phyloP scores from a whole-genome alignment of 805 yeast species.

The Teunomyces pallodes region DNA sequence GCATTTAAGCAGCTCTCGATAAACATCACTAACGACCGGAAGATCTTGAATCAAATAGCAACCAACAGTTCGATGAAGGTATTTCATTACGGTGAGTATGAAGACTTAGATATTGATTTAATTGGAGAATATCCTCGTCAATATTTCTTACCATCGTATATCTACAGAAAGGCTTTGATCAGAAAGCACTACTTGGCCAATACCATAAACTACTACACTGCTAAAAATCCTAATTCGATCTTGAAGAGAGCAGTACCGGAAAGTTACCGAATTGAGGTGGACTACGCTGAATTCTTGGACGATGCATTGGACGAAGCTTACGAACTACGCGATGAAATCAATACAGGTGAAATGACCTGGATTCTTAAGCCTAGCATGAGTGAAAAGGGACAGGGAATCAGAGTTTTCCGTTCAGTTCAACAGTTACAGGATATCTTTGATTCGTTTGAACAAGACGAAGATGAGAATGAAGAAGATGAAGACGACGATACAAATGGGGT shows the following conservation, averaged over 20 bases:
- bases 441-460: slow-evolving; percentile 74
- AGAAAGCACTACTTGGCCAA: slow-evolving; percentile 88
- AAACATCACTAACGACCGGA: slow-evolving; percentile 20
- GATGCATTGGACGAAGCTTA: slow-evolving; percentile 91
- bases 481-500: slow-evolving; percentile 56
- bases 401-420: slow-evolving; percentile 73
- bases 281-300: slow-evolving; percentile 93
- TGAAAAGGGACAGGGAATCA: slow-evolving; percentile 94
- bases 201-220: slow-evolving; percentile 69
- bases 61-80: slow-evolving; percentile 27
- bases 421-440: slow-evolving; percentile 83
- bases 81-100: slow-evolving; percentile 88
- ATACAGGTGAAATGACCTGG: slow-evolving; percentile 61
- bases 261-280: slow-evolving; percentile 78
- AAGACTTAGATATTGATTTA: slow-evolving; percentile 75
- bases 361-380: slow-evolving; percentile 96
- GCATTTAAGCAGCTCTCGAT: slow-evolving; percentile 30
- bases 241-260: slow-evolving; percentile 66
- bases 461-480: slow-evolving; percentile 50
- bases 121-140: slow-evolving; percentile 39
- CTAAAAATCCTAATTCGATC: slow-evolving; percentile 70
- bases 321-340: slow-evolving; percentile 79
- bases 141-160: slow-evolving; percentile 74
- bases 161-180: slow-evolving; percentile 86
- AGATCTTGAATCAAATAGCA: slow-evolving; percentile 15